Evolutionary conservation across 2,329 filamentous ascomycete genomes (phyloP).

Genomic region (Anthostomella pinea): DNA sequence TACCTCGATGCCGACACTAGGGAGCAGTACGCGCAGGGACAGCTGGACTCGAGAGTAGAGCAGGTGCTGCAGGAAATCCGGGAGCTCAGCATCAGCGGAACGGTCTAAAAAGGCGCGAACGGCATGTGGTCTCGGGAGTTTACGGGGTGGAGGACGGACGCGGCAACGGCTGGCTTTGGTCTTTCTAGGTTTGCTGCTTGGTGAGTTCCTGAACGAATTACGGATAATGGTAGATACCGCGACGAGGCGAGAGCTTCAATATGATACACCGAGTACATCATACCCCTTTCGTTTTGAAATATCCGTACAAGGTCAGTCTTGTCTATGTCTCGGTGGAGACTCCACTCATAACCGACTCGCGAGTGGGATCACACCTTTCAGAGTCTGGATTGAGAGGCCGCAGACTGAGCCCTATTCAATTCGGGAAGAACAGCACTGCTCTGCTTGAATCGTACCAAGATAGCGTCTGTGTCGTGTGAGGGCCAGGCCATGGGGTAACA

Average conservation of each 20-base stretch:
- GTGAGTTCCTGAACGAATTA: slow-evolving; percentile 3
- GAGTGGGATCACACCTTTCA: no score
- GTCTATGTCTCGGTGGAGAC: neutral
- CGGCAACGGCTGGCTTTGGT: slow-evolving; percentile 3
- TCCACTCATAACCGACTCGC: no score
- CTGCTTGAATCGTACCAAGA: no score
- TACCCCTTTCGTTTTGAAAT: neutral
- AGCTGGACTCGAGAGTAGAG: slow-evolving; percentile 87
- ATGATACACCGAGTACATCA: slow-evolving; percentile 3
- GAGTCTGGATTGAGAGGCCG: no score
- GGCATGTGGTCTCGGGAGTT: no score
- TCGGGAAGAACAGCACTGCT: no score
- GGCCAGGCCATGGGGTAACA: no score
- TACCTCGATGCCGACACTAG: slow-evolving; percentile 93
- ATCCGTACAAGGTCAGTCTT: neutral
- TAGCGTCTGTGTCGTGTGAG: no score
- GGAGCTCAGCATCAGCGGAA: slow-evolving; percentile 86
- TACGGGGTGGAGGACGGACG: no score
- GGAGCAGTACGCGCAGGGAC: slow-evolving; percentile 92
- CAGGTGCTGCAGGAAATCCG: slow-evolving; percentile 96
- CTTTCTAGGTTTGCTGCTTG: slow-evolving; percentile 5
- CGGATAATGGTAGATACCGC: slow-evolving; percentile 10
- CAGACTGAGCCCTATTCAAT: no score
- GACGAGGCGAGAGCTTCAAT: slow-evolving; percentile 3
- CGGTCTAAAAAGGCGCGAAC: slow-evolving; percentile 47